These are phyloP conservation scores for Leccinum longicurvipes DNA, from an alignment of 768 basidiomycete species.

Conservation along the genomic window DNA sequence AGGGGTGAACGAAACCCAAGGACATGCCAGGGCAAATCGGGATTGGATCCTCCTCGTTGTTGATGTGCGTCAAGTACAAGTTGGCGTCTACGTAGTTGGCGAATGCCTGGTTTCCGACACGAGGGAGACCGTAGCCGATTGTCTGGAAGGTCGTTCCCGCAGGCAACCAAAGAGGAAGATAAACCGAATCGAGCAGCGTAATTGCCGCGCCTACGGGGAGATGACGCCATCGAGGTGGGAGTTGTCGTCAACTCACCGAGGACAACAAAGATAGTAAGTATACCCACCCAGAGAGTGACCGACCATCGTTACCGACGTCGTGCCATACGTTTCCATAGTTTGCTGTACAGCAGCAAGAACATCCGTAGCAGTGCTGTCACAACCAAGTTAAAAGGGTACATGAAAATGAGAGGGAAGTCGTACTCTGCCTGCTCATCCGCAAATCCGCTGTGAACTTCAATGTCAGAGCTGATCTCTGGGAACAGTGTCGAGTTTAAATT, in stretches of 20 bases:
- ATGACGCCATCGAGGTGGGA: neutral
- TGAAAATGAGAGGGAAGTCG: too few relatives aligned
- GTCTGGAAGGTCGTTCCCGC: constrained; percentile 30
- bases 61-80: too few relatives aligned
- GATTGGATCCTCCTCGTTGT: too few relatives aligned
- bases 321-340: constrained; percentile 36
- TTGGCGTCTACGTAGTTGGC: too few relatives aligned
- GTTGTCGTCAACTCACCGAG: neutral
- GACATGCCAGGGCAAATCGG: too few relatives aligned
- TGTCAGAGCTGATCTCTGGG: constrained; percentile 41
- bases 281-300: too few relatives aligned
- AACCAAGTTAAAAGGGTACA: too few relatives aligned
- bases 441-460: too few relatives aligned
- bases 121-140: constrained; percentile 35
- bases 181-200: constrained; percentile 18
- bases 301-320: too few relatives aligned
- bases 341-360: constrained; percentile 44
- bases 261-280: neutral
- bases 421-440: too few relatives aligned
- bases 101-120: too few relatives aligned
- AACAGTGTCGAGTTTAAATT: constrained; percentile 41
- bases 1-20: too few relatives aligned
- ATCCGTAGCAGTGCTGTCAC: constrained; percentile 39
- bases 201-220: constrained; percentile 32
- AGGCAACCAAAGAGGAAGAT: constrained; percentile 38